These are phyloP conservation scores for Yamadazyma diddensiae DNA, from an alignment of 1,139 yeast genomes.

Conservation along the genomic window DNA sequence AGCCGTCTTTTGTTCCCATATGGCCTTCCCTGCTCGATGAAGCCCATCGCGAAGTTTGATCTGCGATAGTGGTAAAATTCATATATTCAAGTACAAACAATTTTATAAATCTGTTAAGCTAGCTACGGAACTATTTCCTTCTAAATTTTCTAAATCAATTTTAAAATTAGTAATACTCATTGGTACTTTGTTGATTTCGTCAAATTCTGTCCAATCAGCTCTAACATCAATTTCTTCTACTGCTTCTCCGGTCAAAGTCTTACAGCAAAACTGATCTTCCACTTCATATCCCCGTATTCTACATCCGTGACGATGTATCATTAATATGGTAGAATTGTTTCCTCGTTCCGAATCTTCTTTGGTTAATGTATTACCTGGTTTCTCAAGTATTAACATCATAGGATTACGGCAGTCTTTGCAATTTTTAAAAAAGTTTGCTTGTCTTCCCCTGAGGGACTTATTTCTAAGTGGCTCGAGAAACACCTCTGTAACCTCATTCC, in stretches of 20 bases:
- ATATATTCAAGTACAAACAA: no score
- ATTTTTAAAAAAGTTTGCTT: slow-evolving; percentile 71
- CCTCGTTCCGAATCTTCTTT: slow-evolving; percentile 20
- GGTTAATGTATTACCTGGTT: slow-evolving; percentile 19
- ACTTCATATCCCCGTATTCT: slow-evolving; percentile 64
- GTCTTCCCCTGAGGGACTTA: slow-evolving; percentile 50
- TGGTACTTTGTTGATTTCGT: slow-evolving; percentile 71
- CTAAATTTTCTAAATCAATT: slow-evolving; percentile 34
- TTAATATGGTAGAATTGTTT: slow-evolving; percentile 38
- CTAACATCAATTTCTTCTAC: slow-evolving; percentile 63
- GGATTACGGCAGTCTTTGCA: slow-evolving; percentile 56
- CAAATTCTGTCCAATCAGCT: slow-evolving; percentile 88
- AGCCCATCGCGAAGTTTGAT: no score
- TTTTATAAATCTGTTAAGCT: no score
- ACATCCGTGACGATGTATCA: slow-evolving; percentile 79
- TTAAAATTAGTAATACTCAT: slow-evolving; percentile 68
- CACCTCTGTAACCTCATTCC: slow-evolving; percentile 53
- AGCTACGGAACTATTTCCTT: not conserved
- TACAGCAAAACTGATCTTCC: slow-evolving; percentile 62
- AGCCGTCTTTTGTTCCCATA: no score
- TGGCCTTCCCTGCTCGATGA: no score
- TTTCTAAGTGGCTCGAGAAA: slow-evolving; percentile 33
- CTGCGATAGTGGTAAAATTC: no score
- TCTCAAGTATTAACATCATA: slow-evolving; percentile 10
- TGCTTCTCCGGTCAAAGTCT: slow-evolving; percentile 40